Base-by-base conservation (phyloP, 176 grass and related monocot species). In the Puya raimondii region DNA sequence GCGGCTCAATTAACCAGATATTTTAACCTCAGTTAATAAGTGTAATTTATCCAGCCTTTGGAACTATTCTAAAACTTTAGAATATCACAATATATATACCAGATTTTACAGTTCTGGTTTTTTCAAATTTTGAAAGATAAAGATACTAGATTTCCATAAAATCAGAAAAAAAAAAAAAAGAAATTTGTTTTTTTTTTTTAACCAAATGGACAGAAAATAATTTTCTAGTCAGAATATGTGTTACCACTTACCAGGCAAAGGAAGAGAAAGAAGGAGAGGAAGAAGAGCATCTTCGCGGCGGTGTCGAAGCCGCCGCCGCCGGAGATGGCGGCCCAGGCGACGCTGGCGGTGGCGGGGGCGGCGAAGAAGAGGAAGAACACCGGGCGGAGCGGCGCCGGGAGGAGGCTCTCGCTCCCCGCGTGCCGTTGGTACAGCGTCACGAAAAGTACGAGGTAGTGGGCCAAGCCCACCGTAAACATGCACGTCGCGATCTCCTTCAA, bases 281-380 rank as follows among this genome's bases (percentile, higher is more conserved):
- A 88, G 87, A 90, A 96, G 7, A 79, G 17, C 76, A 96, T 76
- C 76, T 65, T 83, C 50, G 84, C 85, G 17, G 68, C 76, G 29
- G 66, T 15, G 75, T 81, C 76, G 72, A 90, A 96, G 1, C 75
- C 76, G 14, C 79, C 79, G 1, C 75, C 73, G 17, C 79, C 82
- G 21, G 63, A 58, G 50, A 96, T 84, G 50, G 79, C 75, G 1
- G 64, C 16, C 91, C 81, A 96, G 0, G 84, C 84, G n/a, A 90
- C 53, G 52, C 87, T 75, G 0, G 91, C 87, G 0, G 85, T 86
- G 70, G 84, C 87, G 0, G 87, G 87, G 0, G 81, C 84, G 0
- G 91, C 91, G 4, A 87, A 9, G 69, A 96, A 96, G 49, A 96
- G 82, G 78, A 96, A 96, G 82, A 90, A 90, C 1, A 90, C 91